Percentiles rank a stretch among this genome's conserved stretches.
phyloP scores from a whole-genome alignment of 768 basidiomycete genomes.

The Suillus occidentalis region DNA sequence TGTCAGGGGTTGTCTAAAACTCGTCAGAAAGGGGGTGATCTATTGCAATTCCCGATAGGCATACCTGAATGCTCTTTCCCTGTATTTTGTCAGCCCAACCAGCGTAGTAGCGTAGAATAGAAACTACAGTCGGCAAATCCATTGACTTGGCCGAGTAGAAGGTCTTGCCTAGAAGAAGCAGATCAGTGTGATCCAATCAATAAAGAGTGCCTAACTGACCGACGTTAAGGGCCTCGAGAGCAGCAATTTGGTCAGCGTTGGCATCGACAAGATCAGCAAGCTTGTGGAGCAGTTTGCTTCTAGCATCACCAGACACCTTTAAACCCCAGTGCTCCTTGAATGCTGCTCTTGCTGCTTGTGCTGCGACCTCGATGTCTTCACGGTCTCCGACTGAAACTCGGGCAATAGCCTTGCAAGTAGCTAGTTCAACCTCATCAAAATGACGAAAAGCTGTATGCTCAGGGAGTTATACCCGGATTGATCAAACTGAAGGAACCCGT shows the following conservation, averaged over 20 bases:
- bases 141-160: constrained; percentile 45
- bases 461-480: constrained; percentile 48
- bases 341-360: constrained; percentile 61
- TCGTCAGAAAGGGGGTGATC: neutral
- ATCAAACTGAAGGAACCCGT: constrained; percentile 41
- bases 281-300: constrained; percentile 58
- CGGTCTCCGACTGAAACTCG: constrained; percentile 56
- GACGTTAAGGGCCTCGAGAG: constrained; percentile 73
- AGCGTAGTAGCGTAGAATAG: constrained; percentile 72
- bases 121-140: constrained; percentile 51
- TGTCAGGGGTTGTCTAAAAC: constrained; percentile 34
- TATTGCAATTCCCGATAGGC: neutral
- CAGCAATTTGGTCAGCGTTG: constrained; percentile 63
- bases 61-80: constrained; percentile 68
- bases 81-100: constrained; percentile 89
- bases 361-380: constrained; percentile 77
- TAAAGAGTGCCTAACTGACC: constrained; percentile 39
- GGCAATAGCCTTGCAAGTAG: constrained; percentile 66
- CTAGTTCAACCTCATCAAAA: constrained; percentile 32
- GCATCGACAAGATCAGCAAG: constrained; percentile 65
- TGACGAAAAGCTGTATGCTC: neutral
- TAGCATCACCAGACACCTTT: constrained; percentile 49
- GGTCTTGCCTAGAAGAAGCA: constrained; percentile 48
- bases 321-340: constrained; percentile 69
- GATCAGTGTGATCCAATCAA: constrained; percentile 1